Percentiles rank a stretch among this genome's conserved stretches.
Evolutionary conservation across 495 filamentous ascomycete genomes (phyloP).

Genomic region (Penicillium simplicissimum): DNA sequence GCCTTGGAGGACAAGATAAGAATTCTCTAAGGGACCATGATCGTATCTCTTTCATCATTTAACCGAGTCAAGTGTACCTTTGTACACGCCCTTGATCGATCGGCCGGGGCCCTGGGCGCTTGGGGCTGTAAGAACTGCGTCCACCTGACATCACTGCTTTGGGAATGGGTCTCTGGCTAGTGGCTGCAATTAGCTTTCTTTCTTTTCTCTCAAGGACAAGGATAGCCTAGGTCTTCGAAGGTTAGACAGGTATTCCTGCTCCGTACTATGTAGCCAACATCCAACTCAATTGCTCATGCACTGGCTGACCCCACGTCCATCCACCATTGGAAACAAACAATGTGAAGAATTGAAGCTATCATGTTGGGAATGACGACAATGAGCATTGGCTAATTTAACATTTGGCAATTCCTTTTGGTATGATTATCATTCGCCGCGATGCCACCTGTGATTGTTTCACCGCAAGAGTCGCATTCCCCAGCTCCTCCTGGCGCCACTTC

Average conservation of each 20-base stretch:
- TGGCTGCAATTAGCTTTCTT: too few relatives aligned
- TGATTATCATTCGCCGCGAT: not conserved
- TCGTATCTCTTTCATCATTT: not conserved
- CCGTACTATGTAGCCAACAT: too few relatives aligned
- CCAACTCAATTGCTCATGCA: constrained; percentile 7
- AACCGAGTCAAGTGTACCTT: not conserved
- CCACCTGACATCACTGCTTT: constrained; percentile 16
- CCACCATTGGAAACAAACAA: not conserved
- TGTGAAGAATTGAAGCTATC: not conserved
- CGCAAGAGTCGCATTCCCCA: constrained; percentile 30
- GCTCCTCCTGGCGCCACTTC: constrained; percentile 18
- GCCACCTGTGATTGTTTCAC: constrained; percentile 12
- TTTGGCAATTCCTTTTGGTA: not conserved
- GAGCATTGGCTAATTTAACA: not conserved
- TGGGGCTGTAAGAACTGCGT: constrained; percentile 2
- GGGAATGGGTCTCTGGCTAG: not conserved
- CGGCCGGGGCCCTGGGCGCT: not conserved
- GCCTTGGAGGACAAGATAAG: too few relatives aligned
- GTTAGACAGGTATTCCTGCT: too few relatives aligned
- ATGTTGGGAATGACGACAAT: not conserved
- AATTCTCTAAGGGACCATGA: too few relatives aligned
- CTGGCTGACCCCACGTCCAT: constrained; percentile 9
- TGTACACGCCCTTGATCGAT: not conserved
- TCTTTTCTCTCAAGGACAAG: too few relatives aligned
- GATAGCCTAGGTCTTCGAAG: too few relatives aligned